Conservation (phyloP, 768 basidiomycete genomes). For the Rhizopogon vesiculosus region DNA sequence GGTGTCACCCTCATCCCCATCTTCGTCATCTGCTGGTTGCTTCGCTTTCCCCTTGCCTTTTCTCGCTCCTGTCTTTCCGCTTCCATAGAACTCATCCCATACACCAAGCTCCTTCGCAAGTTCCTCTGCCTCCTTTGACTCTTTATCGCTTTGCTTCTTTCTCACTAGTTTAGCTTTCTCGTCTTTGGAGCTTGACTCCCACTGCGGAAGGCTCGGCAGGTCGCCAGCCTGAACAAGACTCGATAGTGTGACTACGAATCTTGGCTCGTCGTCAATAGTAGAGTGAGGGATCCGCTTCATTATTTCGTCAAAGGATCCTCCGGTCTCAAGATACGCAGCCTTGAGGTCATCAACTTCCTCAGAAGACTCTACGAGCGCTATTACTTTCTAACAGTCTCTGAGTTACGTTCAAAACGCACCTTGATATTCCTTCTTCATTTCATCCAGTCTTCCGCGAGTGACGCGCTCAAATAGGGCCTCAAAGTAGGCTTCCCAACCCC, state of each 20-base stretch:
- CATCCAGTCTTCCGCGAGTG: constrained; percentile 81
- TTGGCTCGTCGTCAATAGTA: constrained; percentile 76
- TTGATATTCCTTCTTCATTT: constrained; percentile 94
- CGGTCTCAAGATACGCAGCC: constrained; percentile 61
- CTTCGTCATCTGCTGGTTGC: constrained; percentile 19
- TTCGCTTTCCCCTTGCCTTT: constrained; percentile 53
- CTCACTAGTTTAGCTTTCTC: constrained; percentile 73
- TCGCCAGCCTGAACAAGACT: constrained; percentile 57
- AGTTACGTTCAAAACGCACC: constrained; percentile 37
- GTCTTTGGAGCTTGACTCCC: constrained; percentile 73
- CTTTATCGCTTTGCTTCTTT: constrained; percentile 69
- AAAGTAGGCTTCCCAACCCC: constrained; percentile 92
- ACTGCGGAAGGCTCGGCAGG: constrained; percentile 50
- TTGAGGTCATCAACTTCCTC: constrained; percentile 84
- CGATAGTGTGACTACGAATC: constrained; percentile 70
- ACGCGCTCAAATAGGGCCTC: constrained; percentile 85
- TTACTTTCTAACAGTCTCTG: neutral
- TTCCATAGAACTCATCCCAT: constrained; percentile 91
- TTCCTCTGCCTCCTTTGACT: constrained; percentile 80
- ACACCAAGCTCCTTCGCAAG: constrained; percentile 85
- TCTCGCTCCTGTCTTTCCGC: constrained; percentile 59
- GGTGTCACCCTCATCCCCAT: constrained; percentile 53
- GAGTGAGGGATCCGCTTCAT: constrained; percentile 87
- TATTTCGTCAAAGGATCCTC: constrained; percentile 76
- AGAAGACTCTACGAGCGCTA: constrained; percentile 54